Evolutionary conservation across 495 filamentous ascomycete species (phyloP), one percentile per base, ranked within the genome.

Genomic region (Aspergillus baeticus): DNA sequence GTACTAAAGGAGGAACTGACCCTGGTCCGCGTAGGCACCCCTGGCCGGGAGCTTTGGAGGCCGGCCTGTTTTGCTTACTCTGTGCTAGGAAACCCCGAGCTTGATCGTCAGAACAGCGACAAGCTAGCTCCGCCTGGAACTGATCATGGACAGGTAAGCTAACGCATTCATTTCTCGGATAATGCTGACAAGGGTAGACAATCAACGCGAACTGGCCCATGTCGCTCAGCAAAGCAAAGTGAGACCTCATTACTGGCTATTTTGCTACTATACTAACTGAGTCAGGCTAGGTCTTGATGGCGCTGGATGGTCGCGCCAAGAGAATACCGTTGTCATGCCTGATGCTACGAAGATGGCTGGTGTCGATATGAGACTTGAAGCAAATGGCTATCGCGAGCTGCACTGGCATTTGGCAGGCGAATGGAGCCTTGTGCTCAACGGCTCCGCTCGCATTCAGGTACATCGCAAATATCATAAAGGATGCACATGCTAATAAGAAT

Each of bases 291-390:
- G 86, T 21, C 69, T 77, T 2, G 72, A 78, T 21, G 69, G 69
- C 42, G 77, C 84, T 6, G 88, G 88, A 1, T 92, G 84, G 85
- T 84, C 87, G 18, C 73, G 88, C 7, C 85, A 90, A 63, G 78
- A 90, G 66, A 87, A 88, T 53, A 66, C 72, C 2, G 69, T 75
- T 10, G 80, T 87, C 15, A 76, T 91, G 58, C 87, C 88, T 0
- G 75, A 72, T 29, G 85, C 86, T 13, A 84, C 70, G 8, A 77
- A 77, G 48, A 87, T 92, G 83, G 87, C 88, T 1, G 88, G 88
- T 46, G 88, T 91, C 1, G 82, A 91, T 60, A 92, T 92, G 88
- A 79, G 87, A 23, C 80, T 92, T 4, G 82, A 81, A 42, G 80
- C 84, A 3, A 71, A 79, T 36, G 85, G 77, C 0, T 89, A 89